Percentiles rank a stretch among this genome's conserved stretches.
These are phyloP conservation scores for Claviceps sp. DNA, from an alignment of 2,329 filamentous ascomycete species.

Conservation along the genomic window DNA sequence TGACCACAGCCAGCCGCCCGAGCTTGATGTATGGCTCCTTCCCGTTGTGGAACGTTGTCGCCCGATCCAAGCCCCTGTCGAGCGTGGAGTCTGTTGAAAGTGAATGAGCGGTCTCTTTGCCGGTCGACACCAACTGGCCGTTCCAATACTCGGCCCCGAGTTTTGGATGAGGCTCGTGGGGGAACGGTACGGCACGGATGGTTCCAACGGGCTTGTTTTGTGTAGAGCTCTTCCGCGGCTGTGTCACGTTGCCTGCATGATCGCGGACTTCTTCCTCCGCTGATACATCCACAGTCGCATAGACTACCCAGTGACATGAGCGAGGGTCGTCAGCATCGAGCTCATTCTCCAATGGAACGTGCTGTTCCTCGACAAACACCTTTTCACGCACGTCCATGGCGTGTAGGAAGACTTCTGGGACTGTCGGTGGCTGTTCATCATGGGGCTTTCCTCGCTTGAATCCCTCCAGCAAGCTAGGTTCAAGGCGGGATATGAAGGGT, in stretches of 20 bases:
- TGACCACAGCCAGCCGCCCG: slow-evolving; percentile 59
- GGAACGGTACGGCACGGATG: slow-evolving; percentile 69
- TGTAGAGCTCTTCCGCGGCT: slow-evolving; percentile 30
- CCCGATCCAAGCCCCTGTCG: slow-evolving; percentile 22
- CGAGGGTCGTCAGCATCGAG: slow-evolving; percentile 68
- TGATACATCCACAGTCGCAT: slow-evolving; percentile 46
- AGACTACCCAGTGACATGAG: slow-evolving; percentile 80
- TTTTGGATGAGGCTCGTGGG: slow-evolving; percentile 52
- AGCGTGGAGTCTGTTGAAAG: slow-evolving; percentile 7
- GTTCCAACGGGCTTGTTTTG: slow-evolving; percentile 49
- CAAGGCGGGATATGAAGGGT: slow-evolving; percentile 33
- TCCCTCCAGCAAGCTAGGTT: slow-evolving; percentile 34
- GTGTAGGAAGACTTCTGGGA: slow-evolving; percentile 46
- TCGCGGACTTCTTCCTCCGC: slow-evolving; percentile 30
- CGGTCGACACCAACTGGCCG: slow-evolving; percentile 22
- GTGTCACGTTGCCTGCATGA: slow-evolving; percentile 25
- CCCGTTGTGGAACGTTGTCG: slow-evolving; percentile 42
- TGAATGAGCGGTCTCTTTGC: slow-evolving; percentile 6
- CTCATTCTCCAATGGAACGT: slow-evolving; percentile 51
- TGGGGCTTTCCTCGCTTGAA: slow-evolving; percentile 28
- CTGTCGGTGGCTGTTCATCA: slow-evolving; percentile 28
- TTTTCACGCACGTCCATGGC: slow-evolving; percentile 47
- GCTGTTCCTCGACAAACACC: slow-evolving; percentile 50
- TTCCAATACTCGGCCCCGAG: slow-evolving; percentile 35
- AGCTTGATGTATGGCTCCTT: slow-evolving; percentile 71